Evolutionary conservation across 495 filamentous ascomycete species (phyloP).

Genomic region (Lophiostoma macrostomum): DNA sequence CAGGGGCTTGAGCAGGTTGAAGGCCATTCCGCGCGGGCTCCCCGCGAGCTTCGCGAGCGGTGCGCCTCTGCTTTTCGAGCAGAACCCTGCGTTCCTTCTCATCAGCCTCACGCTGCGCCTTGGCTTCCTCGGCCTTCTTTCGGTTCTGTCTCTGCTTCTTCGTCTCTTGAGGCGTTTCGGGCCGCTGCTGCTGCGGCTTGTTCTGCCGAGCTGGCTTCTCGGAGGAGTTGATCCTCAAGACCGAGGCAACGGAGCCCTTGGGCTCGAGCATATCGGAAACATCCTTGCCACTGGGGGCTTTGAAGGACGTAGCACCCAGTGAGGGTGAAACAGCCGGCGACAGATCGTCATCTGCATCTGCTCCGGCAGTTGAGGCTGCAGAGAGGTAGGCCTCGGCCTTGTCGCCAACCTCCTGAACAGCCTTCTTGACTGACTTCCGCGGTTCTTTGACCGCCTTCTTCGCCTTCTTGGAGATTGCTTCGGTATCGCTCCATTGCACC

Average conservation of each 20-base stretch:
- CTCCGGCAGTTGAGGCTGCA: constrained; percentile 56
- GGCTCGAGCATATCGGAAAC: constrained; percentile 88
- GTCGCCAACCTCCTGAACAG: constrained; percentile 21
- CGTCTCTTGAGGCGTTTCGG: constrained; percentile 57
- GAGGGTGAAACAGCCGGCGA: constrained; percentile 36
- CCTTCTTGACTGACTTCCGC: constrained; percentile 27
- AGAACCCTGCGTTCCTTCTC: constrained; percentile 69
- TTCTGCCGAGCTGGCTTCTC: constrained; percentile 59
- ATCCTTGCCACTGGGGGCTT: constrained; percentile 49
- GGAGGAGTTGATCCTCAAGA: constrained; percentile 69
- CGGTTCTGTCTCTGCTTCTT: constrained; percentile 92
- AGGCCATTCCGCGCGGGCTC: constrained; percentile 70
- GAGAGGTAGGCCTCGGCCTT: constrained; percentile 29
- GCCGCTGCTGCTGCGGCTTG: constrained; percentile 57
- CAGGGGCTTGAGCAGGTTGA: constrained; percentile 53
- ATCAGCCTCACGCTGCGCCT: constrained; percentile 65
- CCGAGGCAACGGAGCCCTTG: constrained; percentile 61
- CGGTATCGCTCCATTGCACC: constrained; percentile 6
- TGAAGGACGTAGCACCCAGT: constrained; percentile 9
- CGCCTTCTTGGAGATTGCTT: constrained; percentile 22
- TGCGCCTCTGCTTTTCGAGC: constrained; percentile 75
- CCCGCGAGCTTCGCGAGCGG: constrained; percentile 75
- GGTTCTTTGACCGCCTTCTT: constrained; percentile 14
- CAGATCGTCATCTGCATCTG: constrained; percentile 66
- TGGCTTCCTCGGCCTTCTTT: constrained; percentile 72